Percentiles rank a stretch among this genome's conserved stretches.
Evolutionary conservation across 768 basidiomycete genomes (phyloP).

Genomic region (Harrya chromipes): DNA sequence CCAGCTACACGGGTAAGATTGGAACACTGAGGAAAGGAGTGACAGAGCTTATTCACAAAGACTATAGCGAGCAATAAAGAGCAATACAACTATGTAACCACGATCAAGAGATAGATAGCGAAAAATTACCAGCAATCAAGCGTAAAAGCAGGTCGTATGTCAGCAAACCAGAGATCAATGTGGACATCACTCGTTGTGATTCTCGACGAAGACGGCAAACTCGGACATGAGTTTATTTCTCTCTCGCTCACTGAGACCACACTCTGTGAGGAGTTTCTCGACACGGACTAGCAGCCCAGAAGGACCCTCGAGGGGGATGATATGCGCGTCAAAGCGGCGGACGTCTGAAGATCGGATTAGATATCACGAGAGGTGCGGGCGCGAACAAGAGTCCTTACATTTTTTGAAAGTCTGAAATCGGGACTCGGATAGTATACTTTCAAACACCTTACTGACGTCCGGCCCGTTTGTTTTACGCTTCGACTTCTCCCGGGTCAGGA

Average conservation of each 20-base stretch:
- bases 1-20: not conserved
- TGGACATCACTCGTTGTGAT: conserved; percentile 21
- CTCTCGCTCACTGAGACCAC: conserved; percentile 48
- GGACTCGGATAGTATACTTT: conserved; percentile 33
- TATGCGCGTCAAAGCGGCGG: conserved; percentile 68
- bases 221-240: conserved; percentile 51
- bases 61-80: conserved; percentile 18
- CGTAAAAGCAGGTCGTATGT: conserved; percentile 3
- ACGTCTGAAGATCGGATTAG: conserved; percentile 47
- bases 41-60: conserved; percentile 10
- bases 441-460: conserved; percentile 39
- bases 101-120: conserved; percentile 19
- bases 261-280: conserved; percentile 52
- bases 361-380: conserved; percentile 7
- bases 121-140: conserved; percentile 27
- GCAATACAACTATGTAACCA: conserved; percentile 13
- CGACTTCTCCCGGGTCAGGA: conserved; percentile 29
- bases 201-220: conserved; percentile 55
- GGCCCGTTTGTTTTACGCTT: conserved; percentile 19
- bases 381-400: conserved; percentile 45
- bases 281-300: conserved; percentile 65
- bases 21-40: conserved; percentile 10
- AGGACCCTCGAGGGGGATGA: conserved; percentile 74
- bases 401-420: conserved; percentile 49
- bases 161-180: conserved; percentile 3